phyloP scores from a whole-genome alignment of 352 stramenopile genomes.

The Phytopythium oedochilum region DNA sequence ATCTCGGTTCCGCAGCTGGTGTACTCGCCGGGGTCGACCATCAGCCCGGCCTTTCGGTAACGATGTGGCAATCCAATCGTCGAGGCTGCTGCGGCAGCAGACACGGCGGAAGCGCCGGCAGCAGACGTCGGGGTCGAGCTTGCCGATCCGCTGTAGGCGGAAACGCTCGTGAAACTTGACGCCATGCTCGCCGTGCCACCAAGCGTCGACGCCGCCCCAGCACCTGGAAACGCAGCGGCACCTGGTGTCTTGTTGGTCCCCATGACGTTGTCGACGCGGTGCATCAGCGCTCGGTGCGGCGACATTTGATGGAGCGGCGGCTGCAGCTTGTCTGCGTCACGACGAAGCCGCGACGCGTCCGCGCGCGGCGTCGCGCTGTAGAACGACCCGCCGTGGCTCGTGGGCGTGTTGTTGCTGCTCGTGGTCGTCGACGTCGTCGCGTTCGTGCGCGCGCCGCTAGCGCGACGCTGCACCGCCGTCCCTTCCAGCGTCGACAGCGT shows the following conservation, averaged over 20 bases:
- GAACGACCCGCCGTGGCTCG: conserved; percentile 13
- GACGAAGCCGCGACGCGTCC: neutral
- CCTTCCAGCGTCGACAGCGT: conserved; percentile 21
- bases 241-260: conserved; percentile 10
- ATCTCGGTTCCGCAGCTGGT: conserved; percentile 69
- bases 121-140: conserved; percentile 15
- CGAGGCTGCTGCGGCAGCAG: neutral
- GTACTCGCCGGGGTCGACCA: conserved; percentile 42
- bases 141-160: conserved; percentile 6
- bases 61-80: neutral
- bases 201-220: neutral
- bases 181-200: conserved; percentile 5
- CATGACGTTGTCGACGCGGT: conserved; percentile 51
- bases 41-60: conserved; percentile 9
- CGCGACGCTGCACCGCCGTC: conserved; percentile 7
- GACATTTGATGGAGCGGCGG: conserved; percentile 30
- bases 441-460: conserved; percentile 11
- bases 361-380: conserved; percentile 15
- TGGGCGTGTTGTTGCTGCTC: conserved; percentile 22
- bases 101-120: neutral
- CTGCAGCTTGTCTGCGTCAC: conserved; percentile 7
- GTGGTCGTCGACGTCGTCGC: conserved; percentile 22
- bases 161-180: conserved; percentile 9
- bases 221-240: neutral
- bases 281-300: conserved; percentile 54